Conservation (phyloP, 2,329 filamentous ascomycete genomes). For the Fusarium buxicola region DNA sequence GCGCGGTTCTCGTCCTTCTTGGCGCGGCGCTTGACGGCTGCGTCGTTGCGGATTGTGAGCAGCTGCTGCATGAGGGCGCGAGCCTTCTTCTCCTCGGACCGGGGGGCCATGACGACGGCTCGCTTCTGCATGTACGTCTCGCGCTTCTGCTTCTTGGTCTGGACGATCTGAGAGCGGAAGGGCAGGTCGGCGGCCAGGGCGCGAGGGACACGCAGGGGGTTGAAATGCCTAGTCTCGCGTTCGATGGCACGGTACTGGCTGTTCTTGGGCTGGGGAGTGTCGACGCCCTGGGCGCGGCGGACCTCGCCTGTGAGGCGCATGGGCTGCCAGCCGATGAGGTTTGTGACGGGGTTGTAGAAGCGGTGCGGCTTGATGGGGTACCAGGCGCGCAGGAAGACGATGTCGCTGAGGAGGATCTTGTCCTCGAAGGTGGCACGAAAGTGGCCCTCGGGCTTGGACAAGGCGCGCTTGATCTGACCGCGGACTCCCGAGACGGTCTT, state of each 20-base stretch:
- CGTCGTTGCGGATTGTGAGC: slow-evolving; percentile 89
- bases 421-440: slow-evolving; percentile 99
- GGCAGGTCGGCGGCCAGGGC: slow-evolving; percentile 86
- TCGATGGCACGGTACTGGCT: slow-evolving; percentile 82
- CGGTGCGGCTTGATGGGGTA: slow-evolving; percentile 94
- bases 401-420: slow-evolving; percentile 96
- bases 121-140: slow-evolving; percentile 95
- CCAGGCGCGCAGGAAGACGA: slow-evolving; percentile 96
- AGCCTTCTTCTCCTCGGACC: slow-evolving; percentile 89
- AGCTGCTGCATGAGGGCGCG: slow-evolving; percentile 93
- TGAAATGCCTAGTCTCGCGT: slow-evolving; percentile 79
- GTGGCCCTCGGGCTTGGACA: slow-evolving; percentile 92
- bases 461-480: slow-evolving; percentile 95
- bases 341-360: slow-evolving; percentile 97
- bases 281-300: slow-evolving; percentile 77
- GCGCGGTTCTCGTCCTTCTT: slow-evolving; percentile 91
- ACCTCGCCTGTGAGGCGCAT: slow-evolving; percentile 97
- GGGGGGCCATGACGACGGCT: slow-evolving; percentile 82
- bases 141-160: slow-evolving; percentile 82
- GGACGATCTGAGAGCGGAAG: slow-evolving; percentile 89
- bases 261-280: slow-evolving; percentile 85
- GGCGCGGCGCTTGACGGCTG: slow-evolving; percentile 81
- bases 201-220: slow-evolving; percentile 80
- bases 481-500: slow-evolving; percentile 95
- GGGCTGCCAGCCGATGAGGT: slow-evolving; percentile 89